Evolutionary conservation across 192 early-diverging fungal genomes (phyloP), one percentile per base, ranked within the genome.

Genomic region (Diversispora eburnea): DNA sequence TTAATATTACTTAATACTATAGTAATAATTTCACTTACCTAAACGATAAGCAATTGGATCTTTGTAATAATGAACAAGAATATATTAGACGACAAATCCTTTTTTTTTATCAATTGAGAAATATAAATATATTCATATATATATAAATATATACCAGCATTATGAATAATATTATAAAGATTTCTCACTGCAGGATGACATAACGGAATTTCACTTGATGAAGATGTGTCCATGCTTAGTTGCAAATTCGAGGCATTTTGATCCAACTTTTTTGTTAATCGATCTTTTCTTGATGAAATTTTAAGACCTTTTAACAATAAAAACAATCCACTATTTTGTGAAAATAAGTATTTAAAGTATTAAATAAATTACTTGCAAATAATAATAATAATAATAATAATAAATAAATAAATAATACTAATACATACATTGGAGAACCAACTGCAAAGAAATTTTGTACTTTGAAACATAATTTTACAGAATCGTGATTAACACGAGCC

Each of bases 141-240:
- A 5, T 2, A 39, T 51, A 25, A 22, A 22, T 12, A 76, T 17
- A 76, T 67, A 45, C 76, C 82, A 7, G 80, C 78, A 43, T 83
- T 88, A 78, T 91, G 90, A 70, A 91, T 94, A 17, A 95, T 87
- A 73, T 95, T 95, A 82, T 92, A 95, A 17, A 94, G 17, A 41
- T 89, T 88, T 54, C 87, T 85, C 42, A 88, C 86, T 8, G 85
- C 85, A 5, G 93, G 93, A 60, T 82, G 79, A 54, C 83, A 83
- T 25, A 78, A 78, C 1, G 81, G 79, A 19, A 77, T 72, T 0
- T 49, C 10, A 8, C 70, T 68, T 9, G 81, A 69, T 10, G 20
- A 85, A 52, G 62, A 78, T 4, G 41, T 8, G 2, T 6, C 39
- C 33, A 20, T 80, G 77, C 25, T 75, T 74, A 7, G 25, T 75